Percentiles rank a stretch among this genome's conserved stretches.
Conservation (phyloP, 306 rosid genomes). For the Herpetospermum pedunculosum region DNA sequence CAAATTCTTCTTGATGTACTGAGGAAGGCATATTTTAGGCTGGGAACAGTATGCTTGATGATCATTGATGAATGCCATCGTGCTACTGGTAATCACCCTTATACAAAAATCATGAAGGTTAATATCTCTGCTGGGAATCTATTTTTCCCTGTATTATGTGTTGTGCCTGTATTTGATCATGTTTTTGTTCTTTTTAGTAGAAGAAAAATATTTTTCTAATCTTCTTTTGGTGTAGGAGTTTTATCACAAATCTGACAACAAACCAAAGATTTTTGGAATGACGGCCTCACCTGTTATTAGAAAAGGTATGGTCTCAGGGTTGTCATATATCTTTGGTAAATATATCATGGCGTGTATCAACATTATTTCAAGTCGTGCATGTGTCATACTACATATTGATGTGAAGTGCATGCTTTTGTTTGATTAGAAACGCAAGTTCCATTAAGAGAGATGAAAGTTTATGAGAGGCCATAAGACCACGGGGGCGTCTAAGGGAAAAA, state of each 20-base stretch:
- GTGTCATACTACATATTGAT: neutral
- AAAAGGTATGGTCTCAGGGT: slow-evolving; percentile 35
- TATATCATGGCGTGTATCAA: neutral
- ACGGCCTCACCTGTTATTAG: slow-evolving; percentile 81
- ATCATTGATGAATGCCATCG: slow-evolving; percentile 82
- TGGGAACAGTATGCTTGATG: slow-evolving; percentile 55
- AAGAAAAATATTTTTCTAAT: slow-evolving; percentile 5
- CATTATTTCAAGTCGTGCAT: neutral
- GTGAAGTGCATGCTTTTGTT: neutral
- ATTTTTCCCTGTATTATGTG: neutral
- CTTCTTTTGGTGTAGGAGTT: slow-evolving; percentile 58
- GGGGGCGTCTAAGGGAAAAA: neutral
- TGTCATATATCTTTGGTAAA: neutral
- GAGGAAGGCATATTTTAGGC: slow-evolving; percentile 61
- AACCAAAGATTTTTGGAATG: slow-evolving; percentile 89
- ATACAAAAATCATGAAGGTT: slow-evolving; percentile 82
- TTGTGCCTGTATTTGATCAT: slow-evolving; percentile 9
- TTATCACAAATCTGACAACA: slow-evolving; percentile 56
- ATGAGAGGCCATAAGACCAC: neutral
- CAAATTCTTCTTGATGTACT: slow-evolving; percentile 77
- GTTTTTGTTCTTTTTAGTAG: neutral
- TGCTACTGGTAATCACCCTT: slow-evolving; percentile 80
- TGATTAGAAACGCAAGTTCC: neutral
- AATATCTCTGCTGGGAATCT: slow-evolving; percentile 8
- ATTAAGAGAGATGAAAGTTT: neutral